Evolutionary conservation across 1,284 basidiomycete species (phyloP), one percentile per base, ranked within the genome.

Genomic region (Golubevia pallescens): DNA sequence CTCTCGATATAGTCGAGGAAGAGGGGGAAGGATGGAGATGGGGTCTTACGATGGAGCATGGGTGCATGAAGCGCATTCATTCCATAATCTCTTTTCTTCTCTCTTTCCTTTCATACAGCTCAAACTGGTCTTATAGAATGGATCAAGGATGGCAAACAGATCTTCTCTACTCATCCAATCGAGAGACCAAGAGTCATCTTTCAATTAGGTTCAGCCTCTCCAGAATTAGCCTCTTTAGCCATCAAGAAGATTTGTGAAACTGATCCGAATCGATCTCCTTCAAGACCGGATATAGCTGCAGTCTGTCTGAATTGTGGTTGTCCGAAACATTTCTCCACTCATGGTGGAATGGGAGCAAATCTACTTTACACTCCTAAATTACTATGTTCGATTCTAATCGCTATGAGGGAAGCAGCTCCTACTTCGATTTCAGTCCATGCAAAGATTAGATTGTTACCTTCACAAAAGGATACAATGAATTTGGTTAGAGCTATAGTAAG

Each of bases 271-370:
- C n/a, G n/a, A n/a, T n/a, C n/a, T n/a, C n/a, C n/a, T n/a, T n/a
- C n/a, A n/a, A n/a, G n/a, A n/a, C n/a, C n/a, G n/a, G 97, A 99
- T 80, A 92, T 99, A 16, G 91, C 94, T 0, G 97, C 95, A 20
- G 90, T 99, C 78, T 95, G 96, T 86, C 90, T 97, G 71, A 97
- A 96, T 86, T 97, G 95, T 78, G 97, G 86, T 13, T 87, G 86
- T 70, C 79, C 79, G 5, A 97, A 97, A 80, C 92, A 94, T 1
- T 99, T 99, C 86, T 96, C 94, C 20, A 95, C 95, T 0, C 93
- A 95, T 77, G 88, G 92, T 0, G 96, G 97, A 0, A 98, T 99
- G 95, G 97, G 97, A 19, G 95, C 97, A 1, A 95, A 94, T 10
- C 88, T 99, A 14, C 90, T 99, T 58, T 91, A 92, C 4, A 95